Percentiles rank a stretch among this genome's conserved stretches.
phyloP scores from a whole-genome alignment of 2,329 filamentous ascomycete genomes.

The Juglanconis oblonga region DNA sequence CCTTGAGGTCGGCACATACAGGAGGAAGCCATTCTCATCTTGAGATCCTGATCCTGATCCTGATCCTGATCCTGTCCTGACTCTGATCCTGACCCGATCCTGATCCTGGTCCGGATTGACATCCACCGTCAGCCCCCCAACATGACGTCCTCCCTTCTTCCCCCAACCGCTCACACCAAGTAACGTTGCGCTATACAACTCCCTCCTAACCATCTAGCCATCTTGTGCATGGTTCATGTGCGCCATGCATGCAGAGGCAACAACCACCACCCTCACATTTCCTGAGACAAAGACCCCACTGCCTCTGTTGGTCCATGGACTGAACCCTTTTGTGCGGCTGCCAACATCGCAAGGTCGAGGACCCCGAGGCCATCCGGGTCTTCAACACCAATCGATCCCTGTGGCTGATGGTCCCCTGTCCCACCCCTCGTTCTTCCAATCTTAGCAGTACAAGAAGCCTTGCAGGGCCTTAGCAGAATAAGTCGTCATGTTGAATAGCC shows the following conservation, averaged over 20 bases:
- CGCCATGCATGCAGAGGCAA: not conserved
- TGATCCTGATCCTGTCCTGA: not conserved
- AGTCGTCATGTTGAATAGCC: no score
- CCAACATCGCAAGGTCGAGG: not conserved
- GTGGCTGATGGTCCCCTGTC: not conserved
- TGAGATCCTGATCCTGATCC: no score
- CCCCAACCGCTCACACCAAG: not conserved
- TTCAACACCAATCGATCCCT: not conserved
- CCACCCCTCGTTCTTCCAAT: not conserved
- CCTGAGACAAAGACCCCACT: not conserved
- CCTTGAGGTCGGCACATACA: no score
- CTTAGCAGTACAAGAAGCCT: not conserved
- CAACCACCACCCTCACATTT: not conserved
- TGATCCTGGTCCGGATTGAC: no score
- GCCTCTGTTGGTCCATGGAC: not conserved
- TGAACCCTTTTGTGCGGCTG: not conserved
- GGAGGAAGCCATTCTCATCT: no score
- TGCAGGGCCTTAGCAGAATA: no score
- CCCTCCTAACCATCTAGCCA: not conserved
- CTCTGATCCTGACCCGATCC: no score
- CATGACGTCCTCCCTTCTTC: not conserved
- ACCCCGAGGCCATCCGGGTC: not conserved
- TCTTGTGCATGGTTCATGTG: not conserved
- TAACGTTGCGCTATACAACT: conserved; percentile 15
- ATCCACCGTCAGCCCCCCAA: not conserved